These are phyloP conservation scores for Diospyros kaki DNA, from an alignment of 148 eudicot genomes.

Conservation along the genomic window DNA sequence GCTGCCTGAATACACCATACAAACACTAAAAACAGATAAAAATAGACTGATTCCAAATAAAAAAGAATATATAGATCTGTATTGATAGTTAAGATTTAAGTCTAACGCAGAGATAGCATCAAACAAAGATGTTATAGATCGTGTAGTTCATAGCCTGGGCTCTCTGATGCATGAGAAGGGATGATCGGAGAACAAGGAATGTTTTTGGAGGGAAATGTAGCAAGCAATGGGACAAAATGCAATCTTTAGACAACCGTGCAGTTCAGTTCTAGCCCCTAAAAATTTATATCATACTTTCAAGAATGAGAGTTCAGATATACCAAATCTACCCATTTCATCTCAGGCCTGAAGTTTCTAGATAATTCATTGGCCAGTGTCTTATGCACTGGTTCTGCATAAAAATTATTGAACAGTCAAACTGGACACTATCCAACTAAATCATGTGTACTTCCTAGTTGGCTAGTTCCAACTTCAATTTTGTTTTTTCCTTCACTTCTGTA, in stretches of 20 bases:
- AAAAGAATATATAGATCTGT: too few species aligned
- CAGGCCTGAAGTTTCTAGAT: background rate
- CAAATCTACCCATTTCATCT: background rate
- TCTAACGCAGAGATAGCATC: background rate
- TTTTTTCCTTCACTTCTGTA: background rate
- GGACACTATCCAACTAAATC: background rate
- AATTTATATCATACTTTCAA: background rate
- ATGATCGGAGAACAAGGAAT: background rate
- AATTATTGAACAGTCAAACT: background rate
- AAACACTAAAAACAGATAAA: background rate
- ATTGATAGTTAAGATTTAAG: background rate
- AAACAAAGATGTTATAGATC: background rate
- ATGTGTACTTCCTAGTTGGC: too few species aligned
- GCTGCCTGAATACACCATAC: slow-evolving; percentile 50
- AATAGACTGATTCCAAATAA: too few species aligned
- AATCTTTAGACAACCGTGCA: background rate
- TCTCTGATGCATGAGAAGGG: background rate
- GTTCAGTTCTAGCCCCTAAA: background rate
- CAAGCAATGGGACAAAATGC: slow-evolving; percentile 1
- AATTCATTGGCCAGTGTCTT: too few species aligned
- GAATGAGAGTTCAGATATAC: background rate
- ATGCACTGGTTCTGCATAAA: too few species aligned
- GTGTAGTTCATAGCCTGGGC: background rate
- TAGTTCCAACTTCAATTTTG: background rate
- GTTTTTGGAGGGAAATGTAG: background rate